Conservation (phyloP, 2,329 filamentous ascomycete species). For the Neophaeococcomyces mojaviensis region DNA sequence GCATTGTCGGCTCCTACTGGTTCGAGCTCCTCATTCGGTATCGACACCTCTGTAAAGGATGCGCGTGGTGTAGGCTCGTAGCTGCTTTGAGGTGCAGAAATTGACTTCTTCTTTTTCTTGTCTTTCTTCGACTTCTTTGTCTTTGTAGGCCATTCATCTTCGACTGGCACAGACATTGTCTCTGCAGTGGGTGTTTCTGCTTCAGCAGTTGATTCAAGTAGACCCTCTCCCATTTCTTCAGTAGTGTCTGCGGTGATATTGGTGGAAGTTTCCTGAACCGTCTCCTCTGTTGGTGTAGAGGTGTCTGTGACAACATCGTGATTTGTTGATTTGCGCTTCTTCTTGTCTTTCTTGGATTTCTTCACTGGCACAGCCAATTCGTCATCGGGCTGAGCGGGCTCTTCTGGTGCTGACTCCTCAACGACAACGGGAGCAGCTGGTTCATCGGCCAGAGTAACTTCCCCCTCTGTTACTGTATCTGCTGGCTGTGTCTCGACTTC, state of each 20-base stretch:
- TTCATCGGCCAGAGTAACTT: neutral
- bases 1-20: no score
- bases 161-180: neutral
- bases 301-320: conserved; percentile 22
- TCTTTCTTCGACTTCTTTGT: conserved; percentile 27
- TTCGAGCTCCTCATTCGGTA: neutral
- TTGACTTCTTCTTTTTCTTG: conserved; percentile 14
- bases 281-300: neutral
- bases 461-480: neutral
- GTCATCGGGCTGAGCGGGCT: no score
- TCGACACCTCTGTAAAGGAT: no score
- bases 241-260: no score
- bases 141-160: conserved; percentile 14
- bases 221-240: no score
- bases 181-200: no score
- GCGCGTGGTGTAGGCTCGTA: no score
- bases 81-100: no score
- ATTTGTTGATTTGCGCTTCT: no score
- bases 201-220: no score
- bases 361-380: conserved; percentile 21
- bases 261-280: no score
- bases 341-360: conserved; percentile 24
- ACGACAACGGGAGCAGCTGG: neutral
- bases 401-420: neutral
- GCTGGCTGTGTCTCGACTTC: neutral